phyloP scores from a whole-genome alignment of 2,329 filamentous ascomycete genomes.

The Phoma sp. region DNA sequence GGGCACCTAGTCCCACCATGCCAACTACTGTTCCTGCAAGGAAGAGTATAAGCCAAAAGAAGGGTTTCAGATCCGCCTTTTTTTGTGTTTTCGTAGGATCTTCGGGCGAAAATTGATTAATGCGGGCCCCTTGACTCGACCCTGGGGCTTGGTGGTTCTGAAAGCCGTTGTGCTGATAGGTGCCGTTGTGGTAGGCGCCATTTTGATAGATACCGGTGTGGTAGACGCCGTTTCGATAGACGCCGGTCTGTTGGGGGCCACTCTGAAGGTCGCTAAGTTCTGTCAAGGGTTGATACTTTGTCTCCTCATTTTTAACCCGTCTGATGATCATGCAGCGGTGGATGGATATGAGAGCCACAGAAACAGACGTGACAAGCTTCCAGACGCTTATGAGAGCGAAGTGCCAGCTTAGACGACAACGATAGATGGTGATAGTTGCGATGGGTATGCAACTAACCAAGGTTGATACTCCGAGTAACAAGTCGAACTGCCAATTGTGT shows the following conservation, averaged over 20 bases:
- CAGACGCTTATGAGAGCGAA: constrained; percentile 23
- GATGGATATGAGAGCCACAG: constrained; percentile 16
- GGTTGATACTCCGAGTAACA: constrained; percentile 4
- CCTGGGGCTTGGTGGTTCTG: too few species aligned
- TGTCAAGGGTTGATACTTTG: too few species aligned
- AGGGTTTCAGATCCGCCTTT: not conserved
- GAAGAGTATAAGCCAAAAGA: constrained; percentile 24
- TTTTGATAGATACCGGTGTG: too few species aligned
- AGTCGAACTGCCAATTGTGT: not conserved
- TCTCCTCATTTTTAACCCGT: not conserved
- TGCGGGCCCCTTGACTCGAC: too few species aligned
- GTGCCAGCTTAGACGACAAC: constrained; percentile 26
- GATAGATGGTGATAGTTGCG: constrained; percentile 19
- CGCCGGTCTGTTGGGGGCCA: too few species aligned
- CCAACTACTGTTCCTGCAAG: constrained; percentile 19
- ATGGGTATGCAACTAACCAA: constrained; percentile 20
- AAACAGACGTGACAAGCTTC: constrained; percentile 24
- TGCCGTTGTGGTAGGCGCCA: too few species aligned
- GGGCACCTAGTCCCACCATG: constrained; percentile 18
- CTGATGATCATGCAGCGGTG: constrained; percentile 17
- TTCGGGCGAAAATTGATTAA: too few species aligned
- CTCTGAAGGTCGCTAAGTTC: too few species aligned
- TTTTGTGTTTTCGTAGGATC: too few species aligned
- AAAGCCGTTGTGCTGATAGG: too few species aligned
- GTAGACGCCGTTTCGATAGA: too few species aligned